Percentiles rank a stretch among this genome's conserved stretches.
These are phyloP conservation scores for Thermothielavioides terrestris DNA, from an alignment of 495 filamentous ascomycete species.

Conservation along the genomic window DNA sequence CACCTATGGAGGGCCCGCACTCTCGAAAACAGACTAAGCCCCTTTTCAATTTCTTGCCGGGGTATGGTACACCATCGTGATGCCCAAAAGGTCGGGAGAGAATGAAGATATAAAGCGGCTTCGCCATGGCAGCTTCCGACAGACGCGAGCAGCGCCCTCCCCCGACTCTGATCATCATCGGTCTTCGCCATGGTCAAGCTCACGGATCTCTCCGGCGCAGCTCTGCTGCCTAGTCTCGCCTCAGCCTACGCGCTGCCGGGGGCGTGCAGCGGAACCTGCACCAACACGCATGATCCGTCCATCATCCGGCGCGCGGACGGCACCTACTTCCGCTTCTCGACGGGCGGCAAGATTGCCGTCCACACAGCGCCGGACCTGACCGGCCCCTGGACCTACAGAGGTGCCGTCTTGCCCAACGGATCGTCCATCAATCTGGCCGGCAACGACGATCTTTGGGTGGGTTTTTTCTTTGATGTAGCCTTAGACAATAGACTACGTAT, in stretches of 20 bases:
- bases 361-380: conserved; percentile 47
- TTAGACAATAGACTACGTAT: neutral
- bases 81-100: too few species aligned
- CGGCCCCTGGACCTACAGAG: conserved; percentile 57
- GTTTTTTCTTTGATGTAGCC: conserved; percentile 9
- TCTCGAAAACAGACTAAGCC: too few species aligned
- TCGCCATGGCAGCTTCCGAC: too few species aligned
- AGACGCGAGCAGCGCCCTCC: too few species aligned
- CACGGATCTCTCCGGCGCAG: neutral
- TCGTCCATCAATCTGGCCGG: conserved; percentile 49
- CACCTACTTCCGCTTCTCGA: conserved; percentile 66
- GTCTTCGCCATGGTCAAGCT: neutral
- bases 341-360: conserved; percentile 51
- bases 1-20: too few species aligned
- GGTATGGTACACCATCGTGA: too few species aligned
- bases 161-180: too few species aligned
- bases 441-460: conserved; percentile 52
- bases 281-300: conserved; percentile 54
- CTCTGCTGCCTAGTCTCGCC: neutral
- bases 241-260: conserved; percentile 37
- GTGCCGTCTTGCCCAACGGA: conserved; percentile 48
- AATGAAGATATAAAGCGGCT: too few species aligned
- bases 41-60: too few species aligned
- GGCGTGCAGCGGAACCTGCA: conserved; percentile 52
- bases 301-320: conserved; percentile 57